These are phyloP conservation scores for Halteria grandinella DNA, from an alignment of 73 alveolate species.

Conservation along the genomic window DNA sequence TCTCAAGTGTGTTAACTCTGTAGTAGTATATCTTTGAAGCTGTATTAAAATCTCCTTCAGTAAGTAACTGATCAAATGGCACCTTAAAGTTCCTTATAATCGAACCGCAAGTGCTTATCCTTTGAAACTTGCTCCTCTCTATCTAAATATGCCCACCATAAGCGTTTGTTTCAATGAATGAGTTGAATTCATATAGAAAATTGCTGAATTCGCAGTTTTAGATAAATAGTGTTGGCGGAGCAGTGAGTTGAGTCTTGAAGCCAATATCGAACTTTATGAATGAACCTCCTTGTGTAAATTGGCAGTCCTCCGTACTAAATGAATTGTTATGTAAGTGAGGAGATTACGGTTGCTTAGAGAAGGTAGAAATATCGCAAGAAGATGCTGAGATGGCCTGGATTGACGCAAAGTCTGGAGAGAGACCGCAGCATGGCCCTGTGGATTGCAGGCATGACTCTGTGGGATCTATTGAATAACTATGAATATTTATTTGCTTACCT, in stretches of 20 bases:
- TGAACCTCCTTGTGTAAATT: conserved; percentile 10
- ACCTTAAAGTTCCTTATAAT: conserved; percentile 22
- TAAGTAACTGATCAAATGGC: too few relatives aligned
- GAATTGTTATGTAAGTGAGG: background rate
- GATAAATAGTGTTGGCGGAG: conserved; percentile 1
- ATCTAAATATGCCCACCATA: background rate
- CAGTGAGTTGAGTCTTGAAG: background rate
- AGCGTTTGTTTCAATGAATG: conserved; percentile 15
- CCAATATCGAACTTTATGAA: conserved; percentile 17
- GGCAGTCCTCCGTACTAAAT: conserved; percentile 8
- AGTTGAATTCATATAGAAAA: conserved; percentile 1
- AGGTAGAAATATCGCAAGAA: background rate
- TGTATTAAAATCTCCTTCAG: too few relatives aligned
- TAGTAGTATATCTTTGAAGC: too few relatives aligned
- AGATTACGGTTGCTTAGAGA: conserved; percentile 19
- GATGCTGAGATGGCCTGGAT: background rate
- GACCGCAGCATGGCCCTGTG: conserved; percentile 1
- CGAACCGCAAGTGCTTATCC: conserved; percentile 33
- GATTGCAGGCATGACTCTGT: background rate
- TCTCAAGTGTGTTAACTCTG: too few relatives aligned
- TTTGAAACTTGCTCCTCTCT: background rate
- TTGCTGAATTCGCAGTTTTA: conserved; percentile 43
- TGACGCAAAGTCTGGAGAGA: background rate
- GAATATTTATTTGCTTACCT: background rate
- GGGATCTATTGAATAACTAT: background rate